Percentiles rank a stretch among this genome's conserved stretches.
phyloP scores from a whole-genome alignment of 371 early-diverging fungal genomes.

The Lichtheimia ornata region DNA sequence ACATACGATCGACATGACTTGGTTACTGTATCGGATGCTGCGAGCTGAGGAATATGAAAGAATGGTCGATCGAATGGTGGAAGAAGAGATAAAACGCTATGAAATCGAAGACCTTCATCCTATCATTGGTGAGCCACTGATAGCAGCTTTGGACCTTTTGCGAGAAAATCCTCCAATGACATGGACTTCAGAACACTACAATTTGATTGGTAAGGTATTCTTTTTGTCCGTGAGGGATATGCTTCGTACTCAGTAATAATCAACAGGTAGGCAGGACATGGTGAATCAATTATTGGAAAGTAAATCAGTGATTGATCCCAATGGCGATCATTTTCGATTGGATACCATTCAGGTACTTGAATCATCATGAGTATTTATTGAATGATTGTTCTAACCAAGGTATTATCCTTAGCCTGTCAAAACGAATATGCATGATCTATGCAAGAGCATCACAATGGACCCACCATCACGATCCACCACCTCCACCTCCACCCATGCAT shows the following conservation, averaged over 20 bases:
- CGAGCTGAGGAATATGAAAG: slow-evolving; percentile 3
- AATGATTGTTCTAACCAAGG: too few species aligned
- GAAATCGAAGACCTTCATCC: slow-evolving; percentile 49
- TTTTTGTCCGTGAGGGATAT: too few species aligned
- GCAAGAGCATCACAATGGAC: neutral
- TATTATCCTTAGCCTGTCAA: neutral
- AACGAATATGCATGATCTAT: slow-evolving; percentile 1
- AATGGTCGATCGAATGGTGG: slow-evolving; percentile 28
- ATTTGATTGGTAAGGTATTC: slow-evolving; percentile 44
- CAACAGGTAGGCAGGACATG: slow-evolving; percentile 62
- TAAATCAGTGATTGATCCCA: neutral
- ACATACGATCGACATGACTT: slow-evolving; percentile 15
- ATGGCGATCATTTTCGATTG: slow-evolving; percentile 7
- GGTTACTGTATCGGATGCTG: slow-evolving; percentile 17
- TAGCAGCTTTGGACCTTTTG: slow-evolving; percentile 42
- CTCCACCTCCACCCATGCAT: neutral
- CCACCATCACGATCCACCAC: neutral
- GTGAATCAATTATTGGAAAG: slow-evolving; percentile 44
- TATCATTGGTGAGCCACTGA: slow-evolving; percentile 48
- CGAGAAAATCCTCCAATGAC: slow-evolving; percentile 36
- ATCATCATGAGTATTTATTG: neutral
- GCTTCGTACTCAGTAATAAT: slow-evolving; percentile 1
- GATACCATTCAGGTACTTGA: neutral
- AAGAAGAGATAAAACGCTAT: slow-evolving; percentile 21
- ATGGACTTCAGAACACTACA: slow-evolving; percentile 48